phyloP scores from a whole-genome alignment of 768 basidiomycete genomes.

The Guyanaporus albipodus region DNA sequence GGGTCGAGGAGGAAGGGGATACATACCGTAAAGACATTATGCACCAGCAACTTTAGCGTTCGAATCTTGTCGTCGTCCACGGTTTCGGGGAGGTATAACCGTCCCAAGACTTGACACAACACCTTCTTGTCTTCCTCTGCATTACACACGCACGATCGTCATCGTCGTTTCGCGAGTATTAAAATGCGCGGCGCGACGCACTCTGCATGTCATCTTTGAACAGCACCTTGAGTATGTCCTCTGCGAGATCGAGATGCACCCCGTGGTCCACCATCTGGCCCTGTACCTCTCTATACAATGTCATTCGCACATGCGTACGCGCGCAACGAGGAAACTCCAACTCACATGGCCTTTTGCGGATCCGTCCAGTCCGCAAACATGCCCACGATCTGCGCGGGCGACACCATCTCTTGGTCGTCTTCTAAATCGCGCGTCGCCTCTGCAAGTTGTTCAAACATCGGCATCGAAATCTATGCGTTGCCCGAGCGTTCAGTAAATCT shows the following conservation, averaged over 20 bases:
- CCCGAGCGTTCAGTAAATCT: too few relatives aligned
- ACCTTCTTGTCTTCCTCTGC: conserved; percentile 56
- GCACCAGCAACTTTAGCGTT: conserved; percentile 56
- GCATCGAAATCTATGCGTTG: conserved; percentile 59
- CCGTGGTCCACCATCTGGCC: conserved; percentile 37
- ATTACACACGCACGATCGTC: neutral
- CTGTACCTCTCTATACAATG: conserved; percentile 31
- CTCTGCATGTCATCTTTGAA: conserved; percentile 51
- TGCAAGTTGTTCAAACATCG: conserved; percentile 59
- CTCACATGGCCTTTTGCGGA: conserved; percentile 63
- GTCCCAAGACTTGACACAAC: conserved; percentile 58
- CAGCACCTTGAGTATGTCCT: conserved; percentile 45
- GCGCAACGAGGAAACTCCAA: neutral
- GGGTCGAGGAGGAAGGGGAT: neutral
- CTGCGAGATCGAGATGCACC: conserved; percentile 55
- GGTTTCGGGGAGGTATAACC: conserved; percentile 63
- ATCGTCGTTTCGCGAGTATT: neutral
- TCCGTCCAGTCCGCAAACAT: conserved; percentile 89
- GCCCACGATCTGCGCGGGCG: conserved; percentile 67
- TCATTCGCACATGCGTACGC: neutral
- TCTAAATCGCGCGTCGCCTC: conserved; percentile 60
- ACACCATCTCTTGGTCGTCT: conserved; percentile 70
- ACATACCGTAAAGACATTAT: conserved; percentile 31
- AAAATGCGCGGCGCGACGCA: conserved; percentile 31
- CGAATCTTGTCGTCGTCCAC: conserved; percentile 68